Evolutionary conservation across 2,329 filamentous ascomycete genomes (phyloP).

Genomic region (Sporothrix inflata): DNA sequence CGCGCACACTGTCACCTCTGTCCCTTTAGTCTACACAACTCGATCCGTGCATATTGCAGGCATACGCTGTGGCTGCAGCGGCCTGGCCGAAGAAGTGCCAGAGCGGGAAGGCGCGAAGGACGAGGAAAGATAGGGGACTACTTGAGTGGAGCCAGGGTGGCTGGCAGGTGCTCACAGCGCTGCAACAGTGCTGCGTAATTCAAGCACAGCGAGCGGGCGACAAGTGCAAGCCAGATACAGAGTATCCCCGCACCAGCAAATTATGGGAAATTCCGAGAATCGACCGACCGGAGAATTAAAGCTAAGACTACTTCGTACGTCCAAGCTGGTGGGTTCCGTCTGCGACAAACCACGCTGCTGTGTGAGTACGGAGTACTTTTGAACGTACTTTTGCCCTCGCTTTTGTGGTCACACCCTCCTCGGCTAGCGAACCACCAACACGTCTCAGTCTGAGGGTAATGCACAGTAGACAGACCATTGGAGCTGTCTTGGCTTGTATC

Average conservation of each 20-base stretch:
- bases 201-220: background rate
- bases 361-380: background rate
- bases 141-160: background rate
- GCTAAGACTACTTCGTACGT: background rate
- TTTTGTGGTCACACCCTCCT: background rate
- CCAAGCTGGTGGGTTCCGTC: background rate
- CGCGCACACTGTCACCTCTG: too few relatives aligned
- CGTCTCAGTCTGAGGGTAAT: background rate
- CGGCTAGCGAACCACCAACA: background rate
- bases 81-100: background rate
- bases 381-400: background rate
- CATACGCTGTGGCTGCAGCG: background rate
- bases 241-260: background rate
- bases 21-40: background rate
- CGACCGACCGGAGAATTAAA: background rate
- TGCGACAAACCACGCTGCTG: background rate
- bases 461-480: too few relatives aligned
- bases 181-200: background rate
- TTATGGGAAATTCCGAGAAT: conserved; percentile 18
- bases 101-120: background rate
- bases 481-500: background rate
- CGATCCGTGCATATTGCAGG: background rate
- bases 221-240: background rate
- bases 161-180: background rate
- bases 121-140: background rate